Conservation (phyloP, 2,329 filamentous ascomycete genomes). For the Hypocrella siamensis region DNA sequence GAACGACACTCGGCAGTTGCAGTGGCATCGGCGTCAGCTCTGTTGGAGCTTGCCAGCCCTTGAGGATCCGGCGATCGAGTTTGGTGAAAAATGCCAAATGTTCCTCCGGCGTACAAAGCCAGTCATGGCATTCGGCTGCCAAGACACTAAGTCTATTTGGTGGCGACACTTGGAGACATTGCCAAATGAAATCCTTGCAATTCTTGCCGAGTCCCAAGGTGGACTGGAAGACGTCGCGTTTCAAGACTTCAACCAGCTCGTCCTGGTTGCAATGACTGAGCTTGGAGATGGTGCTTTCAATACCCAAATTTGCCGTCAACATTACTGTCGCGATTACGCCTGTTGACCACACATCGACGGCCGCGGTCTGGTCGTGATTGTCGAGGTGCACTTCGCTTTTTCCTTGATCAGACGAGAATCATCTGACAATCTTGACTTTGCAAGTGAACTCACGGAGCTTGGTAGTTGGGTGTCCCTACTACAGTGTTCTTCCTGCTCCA, state of each 20-base stretch:
- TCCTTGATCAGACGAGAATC: conserved; percentile 4
- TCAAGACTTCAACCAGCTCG: conserved; percentile 9
- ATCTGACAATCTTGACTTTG: neutral
- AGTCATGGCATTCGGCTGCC: conserved; percentile 15
- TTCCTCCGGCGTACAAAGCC: conserved; percentile 16
- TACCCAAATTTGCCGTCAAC: conserved; percentile 10
- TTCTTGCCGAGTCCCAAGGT: conserved; percentile 9
- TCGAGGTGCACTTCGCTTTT: conserved; percentile 21
- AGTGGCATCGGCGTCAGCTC: conserved; percentile 18
- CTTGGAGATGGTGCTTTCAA: conserved; percentile 7
- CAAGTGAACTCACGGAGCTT: conserved; percentile 29
- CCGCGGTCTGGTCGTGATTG: conserved; percentile 14
- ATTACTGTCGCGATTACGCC: conserved; percentile 28
- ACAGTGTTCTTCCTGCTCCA: conserved; percentile 25
- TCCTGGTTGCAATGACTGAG: conserved; percentile 13
- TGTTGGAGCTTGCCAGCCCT: conserved; percentile 10
- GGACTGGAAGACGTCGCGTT: conserved; percentile 5
- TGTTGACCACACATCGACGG: conserved; percentile 36
- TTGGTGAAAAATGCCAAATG: conserved; percentile 16
- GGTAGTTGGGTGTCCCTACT: conserved; percentile 30
- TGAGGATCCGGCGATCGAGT: conserved; percentile 14
- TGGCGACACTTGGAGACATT: conserved; percentile 15
- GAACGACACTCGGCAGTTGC: conserved; percentile 13
- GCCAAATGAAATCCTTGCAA: conserved; percentile 13
- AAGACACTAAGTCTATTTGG: conserved; percentile 11